A percentile compares a stretch with the other conserved stretches of the same genome.
These are phyloP conservation scores for Termitomyces sp. DNA, from an alignment of 768 basidiomycete genomes.

Conservation along the genomic window DNA sequence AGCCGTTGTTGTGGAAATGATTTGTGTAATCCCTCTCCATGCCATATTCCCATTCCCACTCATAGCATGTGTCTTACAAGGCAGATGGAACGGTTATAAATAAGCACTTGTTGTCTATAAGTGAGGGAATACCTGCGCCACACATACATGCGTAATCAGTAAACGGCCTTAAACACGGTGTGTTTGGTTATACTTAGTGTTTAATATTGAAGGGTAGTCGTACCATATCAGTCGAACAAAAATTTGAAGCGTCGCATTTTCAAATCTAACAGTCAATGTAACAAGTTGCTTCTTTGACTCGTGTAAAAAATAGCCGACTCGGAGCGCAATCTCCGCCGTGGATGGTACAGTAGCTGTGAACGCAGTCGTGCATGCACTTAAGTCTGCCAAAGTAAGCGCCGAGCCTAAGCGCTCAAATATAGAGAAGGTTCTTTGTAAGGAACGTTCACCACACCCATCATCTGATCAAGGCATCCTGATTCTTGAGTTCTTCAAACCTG, in stretches of 20 bases:
- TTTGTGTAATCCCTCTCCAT: too few species aligned
- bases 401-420: neutral
- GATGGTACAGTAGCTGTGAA: too few species aligned
- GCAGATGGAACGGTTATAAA: too few species aligned
- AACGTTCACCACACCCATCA: neutral
- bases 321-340: neutral
- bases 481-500: neutral
- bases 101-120: too few species aligned
- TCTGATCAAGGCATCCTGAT: neutral
- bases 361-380: too few species aligned
- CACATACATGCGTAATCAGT: neutral
- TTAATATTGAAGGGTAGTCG: too few species aligned
- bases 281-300: neutral
- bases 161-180: too few species aligned
- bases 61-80: too few species aligned
- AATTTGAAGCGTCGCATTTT: too few species aligned
- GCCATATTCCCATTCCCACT: neutral
- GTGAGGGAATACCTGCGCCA: neutral
- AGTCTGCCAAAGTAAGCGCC: neutral
- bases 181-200: too few species aligned
- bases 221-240: too few species aligned
- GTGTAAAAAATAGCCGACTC: neutral
- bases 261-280: neutral
- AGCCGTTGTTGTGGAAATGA: too few species aligned
- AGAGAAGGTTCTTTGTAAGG: neutral